Percentiles rank a stretch among this genome's conserved stretches.
Evolutionary conservation across 2,329 filamentous ascomycete genomes (phyloP).

Genomic region (Bipolaris sorokiniana): DNA sequence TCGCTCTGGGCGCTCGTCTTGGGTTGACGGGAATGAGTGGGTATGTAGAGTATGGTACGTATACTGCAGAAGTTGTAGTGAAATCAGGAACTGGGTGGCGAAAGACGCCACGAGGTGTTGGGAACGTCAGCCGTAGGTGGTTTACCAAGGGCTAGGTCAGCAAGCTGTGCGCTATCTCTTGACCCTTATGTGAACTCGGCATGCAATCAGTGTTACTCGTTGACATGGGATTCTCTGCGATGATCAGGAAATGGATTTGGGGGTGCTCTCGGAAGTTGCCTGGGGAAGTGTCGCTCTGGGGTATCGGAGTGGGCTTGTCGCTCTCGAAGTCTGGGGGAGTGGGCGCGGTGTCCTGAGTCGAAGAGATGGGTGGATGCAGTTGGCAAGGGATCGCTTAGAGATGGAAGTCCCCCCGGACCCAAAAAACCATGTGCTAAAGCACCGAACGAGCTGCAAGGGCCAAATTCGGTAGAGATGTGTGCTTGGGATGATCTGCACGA

Average conservation of each 20-base stretch:
- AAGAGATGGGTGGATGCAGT: neutral
- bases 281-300: conserved; percentile 8
- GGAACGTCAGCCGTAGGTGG: conserved; percentile 7
- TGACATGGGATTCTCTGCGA: conserved; percentile 4
- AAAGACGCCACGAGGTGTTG: conserved; percentile 4
- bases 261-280: conserved; percentile 16
- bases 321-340: conserved; percentile 3
- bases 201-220: conserved; percentile 12
- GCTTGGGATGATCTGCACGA: conserved; percentile 11
- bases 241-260: conserved; percentile 4
- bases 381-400: conserved; percentile 5
- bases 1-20: conserved; percentile 8
- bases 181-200: conserved; percentile 1
- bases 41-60: neutral
- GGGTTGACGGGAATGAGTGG: conserved; percentile 1
- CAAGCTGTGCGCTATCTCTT: conserved; percentile 3
- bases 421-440: conserved; percentile 3
- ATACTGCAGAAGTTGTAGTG: neutral
- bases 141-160: conserved; percentile 7
- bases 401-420: conserved; percentile 5
- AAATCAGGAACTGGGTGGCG: conserved; percentile 13
- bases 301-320: conserved; percentile 8
- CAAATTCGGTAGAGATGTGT: conserved; percentile 7
- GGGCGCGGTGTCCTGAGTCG: conserved; percentile 3
- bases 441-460: conserved; percentile 8